Base-by-base conservation (phyloP, 108 stramenopile genomes). In the Nitzschia sp. region DNA sequence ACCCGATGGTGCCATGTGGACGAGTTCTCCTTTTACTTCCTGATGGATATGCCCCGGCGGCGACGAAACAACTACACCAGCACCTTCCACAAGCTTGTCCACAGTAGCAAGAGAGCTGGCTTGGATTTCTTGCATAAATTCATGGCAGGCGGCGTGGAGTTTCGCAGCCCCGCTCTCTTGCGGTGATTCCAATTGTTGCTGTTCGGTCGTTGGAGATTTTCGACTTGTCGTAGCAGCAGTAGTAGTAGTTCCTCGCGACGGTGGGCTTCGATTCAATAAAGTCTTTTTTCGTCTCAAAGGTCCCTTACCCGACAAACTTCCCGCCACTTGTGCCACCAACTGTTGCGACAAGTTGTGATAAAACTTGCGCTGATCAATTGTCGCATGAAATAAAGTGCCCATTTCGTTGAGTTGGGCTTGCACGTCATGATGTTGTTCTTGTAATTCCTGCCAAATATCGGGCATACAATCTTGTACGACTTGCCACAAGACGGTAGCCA, bases 401-500 rank as follows among this genome's bases (percentile, higher is more conserved):
- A 68, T 27, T 0, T 47, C 47, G 0, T 48, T 26, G 59, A 68
- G 28, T 25, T 68, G 34, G 15, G 31, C 33, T 46, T 66, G 31
- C 21, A 21, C 23, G 4, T 54, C 17, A 0, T 46, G 19, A 15
- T 54, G 28, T 30, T 72, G 71, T 30, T 53, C 46, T 29, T 72
- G 64, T 18, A 82, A 21, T 36, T 86, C 85, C 24, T 59, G 18
- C 2, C 74, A 58, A 58, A 89, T 84, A 19, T 54, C 38, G 18
- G 75, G 81, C 64, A 89, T 65, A 13, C 78, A 66, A 1, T 76
- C 60, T 23, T 74, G 83, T 47, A 82, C 82, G 4, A 82, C 47
- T 19, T 72, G 46, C 83, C 78, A 75, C 46, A 82, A 81, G 17
- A 89, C 46, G 3, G 62, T 49, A 1, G 77, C 79, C 23, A 89